Base-by-base conservation (phyloP, 1,139 yeast genomes). In the Komagataea norvegica region DNA sequence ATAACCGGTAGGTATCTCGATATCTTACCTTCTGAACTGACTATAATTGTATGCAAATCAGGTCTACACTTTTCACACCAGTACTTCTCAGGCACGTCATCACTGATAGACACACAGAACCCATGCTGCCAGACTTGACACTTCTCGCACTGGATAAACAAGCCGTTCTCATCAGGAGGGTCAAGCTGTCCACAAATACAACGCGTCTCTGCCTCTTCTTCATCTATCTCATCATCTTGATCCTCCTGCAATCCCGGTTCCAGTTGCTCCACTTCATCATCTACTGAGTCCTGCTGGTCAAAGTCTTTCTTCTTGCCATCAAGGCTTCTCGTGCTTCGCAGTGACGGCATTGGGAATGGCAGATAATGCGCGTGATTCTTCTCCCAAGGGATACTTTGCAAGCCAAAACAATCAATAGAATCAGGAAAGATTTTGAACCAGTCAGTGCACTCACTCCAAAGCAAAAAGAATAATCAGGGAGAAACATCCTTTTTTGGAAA, bases 81-180 rank as follows among this genome's bases (percentile, higher is more conserved):
- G 61, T 89, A 89, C 58, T 84, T 84, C 43, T 88, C 96, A 2
- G 96, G 96, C 1, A 87, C 87, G 24, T 77, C 80, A 44, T 30
- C 37, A 7, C 34, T 30, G 42, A 86, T 72, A 1, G 96, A 95
- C 29, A 91, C 96, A 65, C 98, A 91, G 61, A 71, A 88, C 3
- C 96, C 97, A 59, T 91, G 98, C 61, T 91, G 97, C 98, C 97
- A 91, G 9, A 82, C 95, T 19, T 87, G 79, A 63, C 98, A 91
- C 46, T 74, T 71, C 52, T 91, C 97, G 68, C 98, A 91, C 42
- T 79, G 79, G 46, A 81, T 81, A 41, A 82, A 84, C 38, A 81
- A 74, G 36, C 85, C 81, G 33, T 74, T 75, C 47, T 63, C 69
- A 40, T 79, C 73, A 45, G 71, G 61, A 34, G 74, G 62, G 57